Conservation (phyloP, 306 rosid species). For the Albizia julibrissin region DNA sequence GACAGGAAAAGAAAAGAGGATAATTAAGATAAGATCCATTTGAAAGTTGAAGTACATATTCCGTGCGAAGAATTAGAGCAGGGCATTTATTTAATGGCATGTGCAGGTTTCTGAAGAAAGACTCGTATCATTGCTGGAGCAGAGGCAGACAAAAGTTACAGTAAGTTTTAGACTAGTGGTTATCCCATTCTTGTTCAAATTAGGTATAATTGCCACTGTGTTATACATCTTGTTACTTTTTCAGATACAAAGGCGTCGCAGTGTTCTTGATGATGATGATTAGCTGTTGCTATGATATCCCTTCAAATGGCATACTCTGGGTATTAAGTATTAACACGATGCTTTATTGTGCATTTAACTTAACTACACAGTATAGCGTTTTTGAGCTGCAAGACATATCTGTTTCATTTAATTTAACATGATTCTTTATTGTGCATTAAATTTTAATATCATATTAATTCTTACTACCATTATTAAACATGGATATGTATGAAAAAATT, state of each 20-base stretch:
- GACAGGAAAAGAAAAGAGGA: neutral
- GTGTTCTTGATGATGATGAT: constrained; percentile 93
- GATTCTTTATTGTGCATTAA: too few relatives aligned
- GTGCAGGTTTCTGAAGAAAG: constrained; percentile 87
- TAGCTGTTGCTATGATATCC: constrained; percentile 34
- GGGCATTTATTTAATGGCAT: constrained; percentile 16
- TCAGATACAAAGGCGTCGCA: constrained; percentile 97
- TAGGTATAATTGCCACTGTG: neutral
- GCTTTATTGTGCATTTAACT: constrained; percentile 28
- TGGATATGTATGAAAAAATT: too few relatives aligned
- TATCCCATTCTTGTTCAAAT: neutral
- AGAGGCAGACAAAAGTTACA: constrained; percentile 92
- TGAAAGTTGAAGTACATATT: constrained; percentile 10
- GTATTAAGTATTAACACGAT: constrained; percentile 1
- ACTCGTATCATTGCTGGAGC: constrained; percentile 91
- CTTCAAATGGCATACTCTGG: constrained; percentile 23
- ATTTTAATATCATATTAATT: too few relatives aligned
- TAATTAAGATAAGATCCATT: neutral
- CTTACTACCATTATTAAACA: too few relatives aligned
- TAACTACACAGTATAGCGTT: neutral
- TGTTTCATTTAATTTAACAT: too few relatives aligned
- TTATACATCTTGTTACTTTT: constrained; percentile 1
- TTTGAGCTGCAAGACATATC: constrained; percentile 38
- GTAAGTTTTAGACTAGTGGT: constrained; percentile 49
- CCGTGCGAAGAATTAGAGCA: constrained; percentile 15